Evolutionary conservation across 129 eudicot genomes (phyloP), one percentile per base, ranked within the genome.

Genomic region (Pulicaria dysenterica): DNA sequence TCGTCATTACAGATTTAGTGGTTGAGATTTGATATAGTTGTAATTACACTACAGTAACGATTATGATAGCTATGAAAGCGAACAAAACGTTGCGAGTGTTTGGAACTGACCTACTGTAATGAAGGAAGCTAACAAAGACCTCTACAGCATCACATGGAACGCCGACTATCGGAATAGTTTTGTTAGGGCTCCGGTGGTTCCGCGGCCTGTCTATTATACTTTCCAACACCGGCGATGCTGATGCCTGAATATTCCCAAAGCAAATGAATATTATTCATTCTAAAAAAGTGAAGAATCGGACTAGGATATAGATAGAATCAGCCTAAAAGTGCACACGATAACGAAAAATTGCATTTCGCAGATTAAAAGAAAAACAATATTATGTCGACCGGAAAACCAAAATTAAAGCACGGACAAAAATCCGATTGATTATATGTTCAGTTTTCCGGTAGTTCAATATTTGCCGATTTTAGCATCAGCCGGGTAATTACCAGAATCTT

Each of bases 71-170:
- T 0, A 38, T 5, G 50, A 48, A 15, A 13, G 3, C 12, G 39
- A 60, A 39, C 24, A 15, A 34, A 6, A 15, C 49, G 44, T 68
- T 67, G 38, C 54, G 78, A 2, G 68, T n/a, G 62, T 56, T 56
- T 56, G 40, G 31, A 43, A 74, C 89, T 74, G 13, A 94, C 99
- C 73, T 86, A 61, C 80, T 73, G 17, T 87, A 70, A 71, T 77
- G 82, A 15, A 95, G 80, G 66, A 83, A 95, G 15, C 78, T 79
- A 24, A 95, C 70, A 73, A 95, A 95, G 55, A 60, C 91, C 12
- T 82, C 70, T 67, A 86, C 99, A 72, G 99, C 97, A 13, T 86
- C 96, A 76, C 77, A 73, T 4, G 99, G 99, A 49, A 95, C 99
- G 40, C 99, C 99, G 66, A 81, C 73, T 17, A 95, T 86, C 79